phyloP scores from a whole-genome alignment of 345 rosid species.

The Ailanthus altissimus region DNA sequence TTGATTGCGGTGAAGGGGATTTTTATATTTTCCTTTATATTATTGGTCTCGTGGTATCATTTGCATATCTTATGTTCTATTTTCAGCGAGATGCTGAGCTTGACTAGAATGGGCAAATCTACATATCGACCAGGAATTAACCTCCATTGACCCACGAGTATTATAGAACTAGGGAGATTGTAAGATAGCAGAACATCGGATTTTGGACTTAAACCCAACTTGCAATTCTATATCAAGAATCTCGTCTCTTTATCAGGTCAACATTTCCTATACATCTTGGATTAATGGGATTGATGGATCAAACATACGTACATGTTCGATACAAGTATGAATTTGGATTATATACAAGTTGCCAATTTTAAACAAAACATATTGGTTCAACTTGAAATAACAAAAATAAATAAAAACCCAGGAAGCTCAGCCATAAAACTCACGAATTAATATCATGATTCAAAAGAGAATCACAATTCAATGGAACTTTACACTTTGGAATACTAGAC shows the following conservation, averaged over 20 bases:
- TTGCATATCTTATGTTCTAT: neutral
- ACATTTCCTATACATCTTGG: neutral
- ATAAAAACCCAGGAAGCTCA: too few species aligned
- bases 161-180: neutral
- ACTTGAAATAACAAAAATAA: neutral
- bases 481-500: too few species aligned
- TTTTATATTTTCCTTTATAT: too few species aligned
- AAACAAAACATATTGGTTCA: neutral
- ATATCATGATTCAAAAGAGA: too few species aligned
- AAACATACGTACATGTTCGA: too few species aligned
- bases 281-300: too few species aligned
- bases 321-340: neutral
- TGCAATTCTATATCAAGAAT: neutral
- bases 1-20: too few species aligned
- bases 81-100: neutral
- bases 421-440: too few species aligned
- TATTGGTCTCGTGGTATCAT: neutral
- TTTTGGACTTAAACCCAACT: neutral
- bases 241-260: neutral
- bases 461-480: too few species aligned
- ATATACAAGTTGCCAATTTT: neutral
- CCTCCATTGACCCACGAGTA: neutral
- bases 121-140: neutral
- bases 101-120: neutral
- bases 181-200: neutral